Percentiles rank a stretch among this genome's conserved stretches.
phyloP scores from a whole-genome alignment of 495 filamentous ascomycete species.

The Penicillium cosmopolitanum region DNA sequence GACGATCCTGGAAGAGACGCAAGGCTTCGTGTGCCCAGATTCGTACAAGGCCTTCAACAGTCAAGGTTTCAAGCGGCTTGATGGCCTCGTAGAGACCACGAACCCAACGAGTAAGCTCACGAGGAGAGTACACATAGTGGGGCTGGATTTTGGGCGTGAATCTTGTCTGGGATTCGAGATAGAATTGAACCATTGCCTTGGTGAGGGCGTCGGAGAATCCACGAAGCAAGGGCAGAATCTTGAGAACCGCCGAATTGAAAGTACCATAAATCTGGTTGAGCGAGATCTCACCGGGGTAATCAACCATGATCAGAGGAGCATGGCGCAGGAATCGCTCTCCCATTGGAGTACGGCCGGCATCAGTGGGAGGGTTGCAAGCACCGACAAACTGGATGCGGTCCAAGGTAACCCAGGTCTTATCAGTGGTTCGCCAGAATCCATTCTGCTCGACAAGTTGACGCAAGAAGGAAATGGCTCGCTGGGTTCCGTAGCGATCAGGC shows the following conservation, averaged over 20 bases:
- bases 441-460: conserved; percentile 97
- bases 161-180: conserved; percentile 86
- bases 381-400: conserved; percentile 99
- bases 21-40: conserved; percentile 99
- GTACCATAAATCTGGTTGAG: conserved; percentile 97
- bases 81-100: conserved; percentile 97
- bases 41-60: conserved; percentile 88
- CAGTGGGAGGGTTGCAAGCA: conserved; percentile 98
- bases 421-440: conserved; percentile 96
- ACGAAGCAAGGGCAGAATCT: conserved; percentile 93
- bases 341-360: conserved; percentile 94
- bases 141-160: conserved; percentile 97
- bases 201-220: conserved; percentile 94
- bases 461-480: conserved; percentile 94
- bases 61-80: conserved; percentile 81
- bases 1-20: conserved; percentile 93
- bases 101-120: conserved; percentile 96
- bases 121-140: conserved; percentile 98
- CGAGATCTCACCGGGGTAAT: conserved; percentile 95
- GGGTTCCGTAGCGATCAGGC: conserved; percentile 96
- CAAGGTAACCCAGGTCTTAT: conserved; percentile 97
- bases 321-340: conserved; percentile 92
- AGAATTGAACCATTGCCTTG: conserved; percentile 97
- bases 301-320: conserved; percentile 97
- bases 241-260: conserved; percentile 94